Evolutionary conservation across 768 basidiomycete species (phyloP), one percentile per base, ranked within the genome.

Genomic region (Termitomyces sp.): DNA sequence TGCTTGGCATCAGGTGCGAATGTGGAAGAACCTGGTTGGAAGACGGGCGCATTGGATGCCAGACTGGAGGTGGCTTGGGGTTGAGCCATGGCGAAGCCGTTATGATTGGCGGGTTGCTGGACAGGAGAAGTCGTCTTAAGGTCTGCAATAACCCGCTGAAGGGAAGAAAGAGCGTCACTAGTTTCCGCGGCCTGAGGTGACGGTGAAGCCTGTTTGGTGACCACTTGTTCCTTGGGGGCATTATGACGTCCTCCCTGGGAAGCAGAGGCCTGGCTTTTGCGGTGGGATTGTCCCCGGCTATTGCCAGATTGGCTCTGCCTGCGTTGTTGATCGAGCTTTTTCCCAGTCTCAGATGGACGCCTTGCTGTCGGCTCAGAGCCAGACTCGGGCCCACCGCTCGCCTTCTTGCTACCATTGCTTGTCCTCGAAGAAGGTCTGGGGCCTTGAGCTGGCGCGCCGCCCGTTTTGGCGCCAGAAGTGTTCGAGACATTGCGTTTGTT

Each of bases 71-170:
- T 66, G 11, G 67, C 68, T 63, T 86, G 86, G 42, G 83, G 73
- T 16, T 76, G 74, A 63, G 83, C 76, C 69, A 84, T 80, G 46
- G 82, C 77, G 60, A 74, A 66, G 69, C 74, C 63, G 79, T 76
- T 79, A 45, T 73, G 63, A 75, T 76, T 68, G 75, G 74, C 67
- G 74, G 83, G 69, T 40, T 75, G 74, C 60, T 78, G 84, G 55
- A 85, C 79, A 54, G 91, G 86, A 57, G 92, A 88, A 3, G 92
- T 83, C 18, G 90, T 89, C 81, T 94, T 96, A 65, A 97, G 81
- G 74, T 98, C 95, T 59, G 91, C 91, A 67, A 98, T 98, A 73
- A 97, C 90, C 60, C 92, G 87, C 70, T 98, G 94, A 57, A 98
- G 84, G 33, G 92, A 93, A 62, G 90, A 90, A 61, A 94, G 79